Evolutionary conservation across 2,329 filamentous ascomycete species (phyloP).

Genomic region (Cercospora sp.): DNA sequence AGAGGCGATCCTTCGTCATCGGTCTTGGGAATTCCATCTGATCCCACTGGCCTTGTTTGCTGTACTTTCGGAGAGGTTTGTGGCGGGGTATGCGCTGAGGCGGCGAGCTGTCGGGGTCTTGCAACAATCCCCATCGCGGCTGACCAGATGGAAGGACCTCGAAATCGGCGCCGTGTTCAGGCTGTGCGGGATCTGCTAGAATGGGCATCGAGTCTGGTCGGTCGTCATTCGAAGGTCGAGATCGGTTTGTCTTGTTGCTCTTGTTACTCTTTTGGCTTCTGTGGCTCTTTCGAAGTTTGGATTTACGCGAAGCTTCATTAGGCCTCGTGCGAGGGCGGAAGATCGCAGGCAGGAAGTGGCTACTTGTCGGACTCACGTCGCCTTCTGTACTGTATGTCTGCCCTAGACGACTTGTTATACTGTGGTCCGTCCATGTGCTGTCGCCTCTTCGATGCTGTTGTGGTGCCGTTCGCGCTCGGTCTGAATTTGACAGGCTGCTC

Average conservation of each 20-base stretch:
- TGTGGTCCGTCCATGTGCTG: slow-evolving; percentile 37
- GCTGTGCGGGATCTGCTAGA: slow-evolving; percentile 22
- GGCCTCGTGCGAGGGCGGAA: slow-evolving; percentile 39
- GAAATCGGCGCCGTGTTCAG: slow-evolving; percentile 8
- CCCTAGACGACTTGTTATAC: slow-evolving; percentile 37
- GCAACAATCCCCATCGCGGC: slow-evolving; percentile 34
- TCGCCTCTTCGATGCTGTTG: slow-evolving; percentile 27
- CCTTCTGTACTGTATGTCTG: slow-evolving; percentile 34
- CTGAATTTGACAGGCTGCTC: slow-evolving; percentile 24
- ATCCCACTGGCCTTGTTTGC: slow-evolving; percentile 38
- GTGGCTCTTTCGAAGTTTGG: slow-evolving; percentile 24
- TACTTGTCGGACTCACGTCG: slow-evolving; percentile 35
- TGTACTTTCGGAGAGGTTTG: slow-evolving; percentile 34
- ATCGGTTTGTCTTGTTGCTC: slow-evolving; percentile 15
- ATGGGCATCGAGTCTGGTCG: slow-evolving; percentile 35
- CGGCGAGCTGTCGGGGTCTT: slow-evolving; percentile 23
- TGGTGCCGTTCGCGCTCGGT: slow-evolving; percentile 15
- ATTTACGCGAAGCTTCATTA: slow-evolving; percentile 24
- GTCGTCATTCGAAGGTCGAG: slow-evolving; percentile 21
- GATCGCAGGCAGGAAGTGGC: slow-evolving; percentile 39
- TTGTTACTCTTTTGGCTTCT: slow-evolving; percentile 20
- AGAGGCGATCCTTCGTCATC: slow-evolving; percentile 38
- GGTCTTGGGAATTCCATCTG: slow-evolving; percentile 37
- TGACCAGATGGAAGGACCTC: slow-evolving; percentile 36
- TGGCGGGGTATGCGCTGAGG: slow-evolving; percentile 16